These are phyloP conservation scores for Gillenia trifoliata DNA, from an alignment of 306 rosid species.

Conservation along the genomic window DNA sequence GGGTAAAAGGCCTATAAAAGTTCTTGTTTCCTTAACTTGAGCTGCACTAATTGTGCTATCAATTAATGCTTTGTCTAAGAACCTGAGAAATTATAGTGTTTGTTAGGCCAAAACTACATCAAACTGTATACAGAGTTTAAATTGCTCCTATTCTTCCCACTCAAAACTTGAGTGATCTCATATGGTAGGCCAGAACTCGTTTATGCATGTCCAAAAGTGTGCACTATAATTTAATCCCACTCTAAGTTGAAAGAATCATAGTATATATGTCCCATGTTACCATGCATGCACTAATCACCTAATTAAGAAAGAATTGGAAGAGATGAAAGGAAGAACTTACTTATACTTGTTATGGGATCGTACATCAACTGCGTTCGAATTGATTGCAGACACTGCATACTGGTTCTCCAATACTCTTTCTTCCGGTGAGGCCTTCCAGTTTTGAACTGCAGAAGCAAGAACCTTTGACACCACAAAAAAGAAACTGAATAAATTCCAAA, in stretches of 20 bases:
- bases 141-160: neutral
- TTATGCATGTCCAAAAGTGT: neutral
- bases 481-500: neutral
- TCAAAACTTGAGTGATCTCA: neutral
- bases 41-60: slow-evolving; percentile 1
- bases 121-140: neutral
- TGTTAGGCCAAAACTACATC: neutral
- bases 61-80: slow-evolving; percentile 28
- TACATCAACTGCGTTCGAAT: neutral
- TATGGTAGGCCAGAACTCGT: neutral
- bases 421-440: neutral
- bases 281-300: neutral
- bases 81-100: neutral
- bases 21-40: slow-evolving; percentile 36
- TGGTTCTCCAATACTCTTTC: neutral
- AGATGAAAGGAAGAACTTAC: neutral
- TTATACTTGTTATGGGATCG: slow-evolving; percentile 9
- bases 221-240: neutral
- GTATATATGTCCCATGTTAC: neutral
- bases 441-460: slow-evolving; percentile 17
- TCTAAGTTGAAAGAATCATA: neutral
- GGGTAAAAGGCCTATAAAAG: slow-evolving; percentile 30
- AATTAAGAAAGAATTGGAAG: neutral
- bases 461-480: slow-evolving; percentile 12
- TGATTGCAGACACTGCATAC: neutral